A percentile compares a stretch with the other conserved stretches of the same genome.
Evolutionary conservation across 345 rosid genomes (phyloP).

Genomic region (Euphorbia tirucalli): DNA sequence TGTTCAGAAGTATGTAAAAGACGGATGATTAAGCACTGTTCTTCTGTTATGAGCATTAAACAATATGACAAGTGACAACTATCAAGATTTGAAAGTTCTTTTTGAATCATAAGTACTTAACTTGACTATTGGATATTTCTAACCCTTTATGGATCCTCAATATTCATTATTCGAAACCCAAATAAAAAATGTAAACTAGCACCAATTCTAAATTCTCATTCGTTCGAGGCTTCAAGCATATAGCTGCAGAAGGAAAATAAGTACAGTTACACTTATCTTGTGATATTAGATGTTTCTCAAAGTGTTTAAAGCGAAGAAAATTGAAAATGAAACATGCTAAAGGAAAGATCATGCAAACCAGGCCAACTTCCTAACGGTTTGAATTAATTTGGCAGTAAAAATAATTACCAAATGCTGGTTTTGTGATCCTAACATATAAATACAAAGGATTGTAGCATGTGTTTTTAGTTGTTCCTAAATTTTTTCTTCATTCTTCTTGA

Average conservation of each 20-base stretch:
- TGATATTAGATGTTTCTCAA: too few species aligned
- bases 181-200: background rate
- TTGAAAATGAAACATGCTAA: too few species aligned
- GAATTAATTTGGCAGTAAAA: too few species aligned
- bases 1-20: slow-evolving; percentile 1
- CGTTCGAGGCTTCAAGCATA: background rate
- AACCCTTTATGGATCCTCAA: background rate
- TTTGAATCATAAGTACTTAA: background rate
- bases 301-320: too few species aligned
- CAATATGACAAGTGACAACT: too few species aligned
- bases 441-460: background rate
- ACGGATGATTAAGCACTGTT: slow-evolving; percentile 1
- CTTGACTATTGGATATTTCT: background rate
- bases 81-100: background rate
- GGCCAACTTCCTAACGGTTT: too few species aligned
- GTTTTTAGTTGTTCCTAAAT: too few species aligned
- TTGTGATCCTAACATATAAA: background rate
- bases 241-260: background rate
- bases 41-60: background rate
- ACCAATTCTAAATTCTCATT: background rate
- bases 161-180: background rate
- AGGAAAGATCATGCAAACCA: too few species aligned
- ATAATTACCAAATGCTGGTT: background rate
- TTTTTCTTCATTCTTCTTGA: background rate
- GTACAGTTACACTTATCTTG: too few species aligned